Percentiles rank a stretch among this genome's conserved stretches.
Evolutionary conservation across 345 rosid species (phyloP).

Genomic region (Carallia pectinifolia): DNA sequence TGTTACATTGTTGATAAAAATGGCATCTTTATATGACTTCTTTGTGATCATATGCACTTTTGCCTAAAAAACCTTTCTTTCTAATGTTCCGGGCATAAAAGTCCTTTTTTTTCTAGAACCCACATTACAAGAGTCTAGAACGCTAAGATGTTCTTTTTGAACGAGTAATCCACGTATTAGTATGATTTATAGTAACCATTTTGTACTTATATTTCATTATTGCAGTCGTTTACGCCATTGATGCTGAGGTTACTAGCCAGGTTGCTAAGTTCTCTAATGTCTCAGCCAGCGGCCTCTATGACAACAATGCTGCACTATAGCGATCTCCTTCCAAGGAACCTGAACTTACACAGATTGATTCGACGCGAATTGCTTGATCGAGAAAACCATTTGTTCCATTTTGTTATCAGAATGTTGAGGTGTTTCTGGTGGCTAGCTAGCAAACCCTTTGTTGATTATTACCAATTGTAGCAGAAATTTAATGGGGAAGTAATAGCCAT

Average conservation of each 20-base stretch:
- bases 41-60: too few relatives aligned
- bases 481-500: too few relatives aligned
- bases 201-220: background rate
- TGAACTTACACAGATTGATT: constrained; percentile 25
- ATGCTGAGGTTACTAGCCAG: constrained; percentile 17
- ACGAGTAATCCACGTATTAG: background rate
- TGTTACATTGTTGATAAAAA: too few relatives aligned
- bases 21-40: too few relatives aligned
- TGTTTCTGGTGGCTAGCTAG: constrained; percentile 25
- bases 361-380: constrained; percentile 21
- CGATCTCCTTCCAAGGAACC: constrained; percentile 29
- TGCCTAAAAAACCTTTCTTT: too few relatives aligned
- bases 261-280: constrained; percentile 7
- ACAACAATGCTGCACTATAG: constrained; percentile 31
- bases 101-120: too few relatives aligned
- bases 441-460: background rate
- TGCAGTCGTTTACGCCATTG: constrained; percentile 18
- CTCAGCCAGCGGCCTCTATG: constrained; percentile 20
- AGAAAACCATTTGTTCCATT: constrained; percentile 25
- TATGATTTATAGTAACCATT: background rate
- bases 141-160: background rate
- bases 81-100: too few relatives aligned
- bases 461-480: too few relatives aligned
- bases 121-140: too few relatives aligned
- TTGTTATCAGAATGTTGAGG: constrained; percentile 19